These are phyloP conservation scores for Curvularia eragrostidis DNA, from an alignment of 2,329 filamentous ascomycete genomes.

Conservation along the genomic window DNA sequence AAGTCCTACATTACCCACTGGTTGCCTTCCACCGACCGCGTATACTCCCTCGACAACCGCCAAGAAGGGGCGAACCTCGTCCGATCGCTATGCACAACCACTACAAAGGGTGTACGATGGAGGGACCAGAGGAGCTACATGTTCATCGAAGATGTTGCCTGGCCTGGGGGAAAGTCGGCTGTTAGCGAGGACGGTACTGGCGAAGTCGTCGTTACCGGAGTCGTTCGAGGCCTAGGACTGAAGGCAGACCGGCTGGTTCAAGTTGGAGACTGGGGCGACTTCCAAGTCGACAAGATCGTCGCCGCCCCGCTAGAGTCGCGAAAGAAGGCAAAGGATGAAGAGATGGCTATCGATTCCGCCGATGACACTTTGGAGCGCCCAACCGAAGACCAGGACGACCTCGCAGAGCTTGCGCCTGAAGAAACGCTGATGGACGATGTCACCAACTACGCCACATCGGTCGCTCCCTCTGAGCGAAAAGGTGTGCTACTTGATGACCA, in stretches of 20 bases:
- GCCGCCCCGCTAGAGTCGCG: constrained; percentile 70
- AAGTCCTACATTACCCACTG: constrained; percentile 95
- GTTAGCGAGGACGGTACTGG: constrained; percentile 56
- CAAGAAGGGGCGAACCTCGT: constrained; percentile 93
- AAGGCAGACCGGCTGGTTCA: constrained; percentile 92
- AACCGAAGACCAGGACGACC: constrained; percentile 79
- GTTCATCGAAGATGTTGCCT: constrained; percentile 82
- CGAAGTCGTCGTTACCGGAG: constrained; percentile 79
- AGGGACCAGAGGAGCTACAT: constrained; percentile 96
- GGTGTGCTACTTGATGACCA: constrained; percentile 95
- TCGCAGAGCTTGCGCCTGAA: constrained; percentile 85
- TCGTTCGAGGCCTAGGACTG: constrained; percentile 82
- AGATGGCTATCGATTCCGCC: constrained; percentile 71
- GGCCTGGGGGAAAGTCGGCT: constrained; percentile 60
- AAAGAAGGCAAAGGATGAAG: constrained; percentile 66
- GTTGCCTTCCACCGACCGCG: constrained; percentile 88
- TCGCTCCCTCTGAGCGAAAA: constrained; percentile 64
- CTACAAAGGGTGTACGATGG: constrained; percentile 94
- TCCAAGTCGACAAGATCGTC: constrained; percentile 88
- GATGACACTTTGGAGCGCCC: constrained; percentile 71
- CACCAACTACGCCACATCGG: constrained; percentile 56
- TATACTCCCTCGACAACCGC: constrained; percentile 84
- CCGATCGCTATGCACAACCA: constrained; percentile 87
- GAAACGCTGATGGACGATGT: constrained; percentile 79
- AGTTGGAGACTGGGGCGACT: constrained; percentile 91